phyloP scores from a whole-genome alignment of 192 early-diverging fungal species.

The Rhizophagus prolifer region DNA sequence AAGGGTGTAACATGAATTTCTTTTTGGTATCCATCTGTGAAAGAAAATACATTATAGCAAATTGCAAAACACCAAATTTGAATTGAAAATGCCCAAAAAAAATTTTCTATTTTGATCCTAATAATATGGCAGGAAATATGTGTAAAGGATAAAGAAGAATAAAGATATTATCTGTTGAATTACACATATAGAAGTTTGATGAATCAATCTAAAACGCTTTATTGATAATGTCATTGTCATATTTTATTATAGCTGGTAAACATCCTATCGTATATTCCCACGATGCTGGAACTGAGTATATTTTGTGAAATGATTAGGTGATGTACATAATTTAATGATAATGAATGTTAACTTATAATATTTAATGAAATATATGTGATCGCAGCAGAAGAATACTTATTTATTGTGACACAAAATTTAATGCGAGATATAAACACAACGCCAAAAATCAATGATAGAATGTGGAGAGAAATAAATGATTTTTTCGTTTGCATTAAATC shows the following conservation, averaged over 20 bases:
- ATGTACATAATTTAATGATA: no score
- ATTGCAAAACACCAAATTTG: not conserved
- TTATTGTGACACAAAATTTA: no score
- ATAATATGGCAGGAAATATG: not conserved
- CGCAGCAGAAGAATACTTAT: not conserved
- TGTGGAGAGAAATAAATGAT: no score
- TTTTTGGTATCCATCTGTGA: not conserved
- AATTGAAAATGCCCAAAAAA: not conserved
- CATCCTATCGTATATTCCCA: not conserved
- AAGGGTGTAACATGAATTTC: not conserved
- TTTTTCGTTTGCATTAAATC: no score
- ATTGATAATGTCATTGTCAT: not conserved
- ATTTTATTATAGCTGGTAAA: not conserved
- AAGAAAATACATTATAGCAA: not conserved
- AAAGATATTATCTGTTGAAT: not conserved
- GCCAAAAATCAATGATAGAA: no score
- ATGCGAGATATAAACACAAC: no score
- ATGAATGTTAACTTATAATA: not conserved
- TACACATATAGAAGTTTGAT: not conserved
- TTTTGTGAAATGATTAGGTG: no score
- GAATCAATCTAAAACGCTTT: not conserved
- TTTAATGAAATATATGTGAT: not conserved
- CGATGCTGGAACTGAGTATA: not conserved
- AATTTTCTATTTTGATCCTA: not conserved
- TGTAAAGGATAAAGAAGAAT: conserved; percentile 11